Percentiles rank a stretch among this genome's conserved stretches.
Conservation (phyloP, 805 yeast genomes). For the Monosporozyma yasuniensis region DNA sequence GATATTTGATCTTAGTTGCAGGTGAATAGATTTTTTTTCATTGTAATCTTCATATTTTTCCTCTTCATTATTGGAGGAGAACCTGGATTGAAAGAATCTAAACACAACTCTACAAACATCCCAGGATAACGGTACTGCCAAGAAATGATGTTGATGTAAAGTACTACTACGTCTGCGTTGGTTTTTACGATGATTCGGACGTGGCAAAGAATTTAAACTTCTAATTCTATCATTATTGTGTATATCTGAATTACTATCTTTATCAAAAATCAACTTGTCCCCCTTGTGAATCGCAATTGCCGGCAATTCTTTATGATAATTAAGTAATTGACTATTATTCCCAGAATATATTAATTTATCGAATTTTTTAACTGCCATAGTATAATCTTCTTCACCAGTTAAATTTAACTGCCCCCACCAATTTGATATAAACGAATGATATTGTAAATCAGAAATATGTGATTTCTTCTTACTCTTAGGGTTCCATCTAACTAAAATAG, state of each 20-base stretch:
- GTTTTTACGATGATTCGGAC: neutral
- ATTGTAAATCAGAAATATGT: constrained; percentile 21
- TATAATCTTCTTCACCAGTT: constrained; percentile 28
- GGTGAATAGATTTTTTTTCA: neutral
- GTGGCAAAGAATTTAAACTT: neutral
- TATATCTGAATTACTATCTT: neutral
- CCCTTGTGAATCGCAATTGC: constrained; percentile 5
- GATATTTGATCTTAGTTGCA: neutral
- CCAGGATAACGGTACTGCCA: neutral
- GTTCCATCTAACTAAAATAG: constrained; percentile 46
- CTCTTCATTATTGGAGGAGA: neutral
- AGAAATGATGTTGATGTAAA: neutral
- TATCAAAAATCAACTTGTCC: neutral
- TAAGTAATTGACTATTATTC: constrained; percentile 12
- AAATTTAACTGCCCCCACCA: constrained; percentile 26
- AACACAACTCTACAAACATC: neutral
- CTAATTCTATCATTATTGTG: neutral
- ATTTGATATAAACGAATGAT: constrained; percentile 31
- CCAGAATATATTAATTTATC: constrained; percentile 21
- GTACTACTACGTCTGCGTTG: neutral
- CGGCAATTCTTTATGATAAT: constrained; percentile 24
- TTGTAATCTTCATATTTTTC: neutral
- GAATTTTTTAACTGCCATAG: constrained; percentile 15
- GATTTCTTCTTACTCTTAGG: constrained; percentile 10
- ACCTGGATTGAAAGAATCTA: neutral